phyloP scores from a whole-genome alignment of 192 early-diverging fungal species.

The Paraglomus brasilianum region DNA sequence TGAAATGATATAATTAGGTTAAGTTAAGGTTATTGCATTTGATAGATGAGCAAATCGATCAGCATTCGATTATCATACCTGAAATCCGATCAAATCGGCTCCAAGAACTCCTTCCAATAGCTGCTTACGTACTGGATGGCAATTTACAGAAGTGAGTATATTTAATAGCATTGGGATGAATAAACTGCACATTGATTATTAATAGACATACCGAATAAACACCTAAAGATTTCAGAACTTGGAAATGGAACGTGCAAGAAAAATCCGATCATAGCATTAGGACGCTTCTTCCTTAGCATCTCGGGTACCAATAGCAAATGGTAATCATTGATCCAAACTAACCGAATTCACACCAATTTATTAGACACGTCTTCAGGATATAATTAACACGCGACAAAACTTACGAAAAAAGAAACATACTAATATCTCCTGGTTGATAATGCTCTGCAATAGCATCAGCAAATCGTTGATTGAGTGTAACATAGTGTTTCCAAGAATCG shows the following conservation, averaged over 20 bases:
- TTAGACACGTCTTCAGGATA: neutral
- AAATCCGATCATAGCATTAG: constrained; percentile 89
- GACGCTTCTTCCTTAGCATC: constrained; percentile 81
- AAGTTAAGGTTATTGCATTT: too few species aligned
- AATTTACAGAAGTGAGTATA: neutral
- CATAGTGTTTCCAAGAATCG: constrained; percentile 77
- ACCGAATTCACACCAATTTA: neutral
- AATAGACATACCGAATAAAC: constrained; percentile 66
- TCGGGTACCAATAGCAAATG: constrained; percentile 91
- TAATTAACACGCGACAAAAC: neutral
- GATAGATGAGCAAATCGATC: too few species aligned
- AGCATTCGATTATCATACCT: constrained; percentile 12
- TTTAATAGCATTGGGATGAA: neutral
- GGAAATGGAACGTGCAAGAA: constrained; percentile 98
- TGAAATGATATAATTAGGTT: too few species aligned
- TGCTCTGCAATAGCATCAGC: constrained; percentile 75
- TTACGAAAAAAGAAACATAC: constrained; percentile 48
- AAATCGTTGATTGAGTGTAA: constrained; percentile 82
- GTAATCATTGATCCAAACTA: constrained; percentile 98
- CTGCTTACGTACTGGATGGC: constrained; percentile 63
- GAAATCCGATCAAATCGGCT: constrained; percentile 86
- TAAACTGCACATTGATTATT: neutral
- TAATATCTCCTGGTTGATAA: constrained; percentile 83
- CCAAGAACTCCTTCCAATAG: constrained; percentile 90
- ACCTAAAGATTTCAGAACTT: constrained; percentile 92